Base-by-base conservation (phyloP, 768 basidiomycete species). In the Goffeauzyma gilvescens region DNA sequence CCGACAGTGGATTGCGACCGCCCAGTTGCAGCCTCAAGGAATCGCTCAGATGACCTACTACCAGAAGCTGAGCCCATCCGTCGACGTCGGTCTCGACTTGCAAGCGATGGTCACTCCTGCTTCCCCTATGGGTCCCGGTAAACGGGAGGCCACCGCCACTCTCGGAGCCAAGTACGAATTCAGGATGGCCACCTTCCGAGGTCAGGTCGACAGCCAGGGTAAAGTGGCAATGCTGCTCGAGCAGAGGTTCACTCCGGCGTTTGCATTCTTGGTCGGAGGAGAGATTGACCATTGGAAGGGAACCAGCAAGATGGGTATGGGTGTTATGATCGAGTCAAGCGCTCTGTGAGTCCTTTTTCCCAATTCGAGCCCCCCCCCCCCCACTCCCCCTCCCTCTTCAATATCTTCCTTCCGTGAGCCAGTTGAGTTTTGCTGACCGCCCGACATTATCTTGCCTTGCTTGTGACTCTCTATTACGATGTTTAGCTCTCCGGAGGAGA, bases 211-310 rank as follows among this genome's bases (percentile, higher is more conserved):
- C 59, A 86, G 82, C 40, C 80, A 79, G 21, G 89, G 90, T 33
- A 98, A 96, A 66, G 82, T 96, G 22, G 81, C 84, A 35, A 87
- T 89, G 49, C 65, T 89, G 55, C 75, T 96, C 17, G 93, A 98
- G 65, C 90, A 96, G 66, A 75, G 87, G 41, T 86, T 96, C 63
- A 83, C 84, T 10, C 93, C 93, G 4, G 76, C 83, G 7, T 95
- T 98, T 59, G 76, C 85, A 12, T 93, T 98, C 72, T 64, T 89
- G 54, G 76, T 98, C 34, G 74, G 84, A 14, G 93, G 93, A 8
- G 93, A 98, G 71, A 86, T 98, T 53, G 93, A 98, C 64, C 93
- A 98, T 72, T 80, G 85, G 71, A 96, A 89, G 86, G 87, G 86
- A 65, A 70, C 84, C 31, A 81, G 85, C 22, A 90, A 87, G 67